Evolutionary conservation across 805 yeast species (phyloP), one percentile per base, ranked within the genome.

Genomic region (Scheffersomyces lignosus): DNA sequence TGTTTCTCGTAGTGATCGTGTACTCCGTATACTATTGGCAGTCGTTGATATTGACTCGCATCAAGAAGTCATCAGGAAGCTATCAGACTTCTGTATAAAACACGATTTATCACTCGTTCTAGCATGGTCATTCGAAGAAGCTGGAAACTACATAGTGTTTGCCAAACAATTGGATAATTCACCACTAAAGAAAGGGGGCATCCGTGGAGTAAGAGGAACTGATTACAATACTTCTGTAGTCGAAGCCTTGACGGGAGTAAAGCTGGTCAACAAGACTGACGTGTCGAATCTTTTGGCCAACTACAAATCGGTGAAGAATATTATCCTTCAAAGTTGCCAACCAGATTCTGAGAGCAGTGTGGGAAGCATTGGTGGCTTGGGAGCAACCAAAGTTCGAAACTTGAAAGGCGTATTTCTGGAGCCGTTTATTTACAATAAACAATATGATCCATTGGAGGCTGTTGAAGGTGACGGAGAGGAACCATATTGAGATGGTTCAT

Each of bases 11-110:
- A 44, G 63, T 36, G 73, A 66, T 48, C 61, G 65, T 23, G 65
- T 71, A 6, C 60, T 75, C 31, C 70, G 83, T n/a, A 68, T 83
- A 2, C 48, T 84, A 17, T 56, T 84, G 30, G 75, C 77, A 22
- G 80, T 82, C 4, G 81, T 83, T 4, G 93, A 84, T 51, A 76
- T 82, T 8, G 83, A 76, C 9, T 75, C 78, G 18, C 73, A 72
- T 18, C 73, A 71, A 35, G 81, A 77, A 26, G 50, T 67, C 1
- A 45, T 77, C 18, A 63, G 78, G 16, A 71, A 68, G 27, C 47
- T 77, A 23, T 70, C 69, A 57, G 74, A 67, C 34, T 51, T 77
- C 14, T 73, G 80, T 43, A 48, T 78, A 16, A 66, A 70, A 38
- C 74, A 77, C 39, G 76, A 75, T 40, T 46, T 78, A 28, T 59